Percentiles rank a stretch among this genome's conserved stretches.
Conservation (phyloP, 306 rosid genomes). For the Lathyrus sativus region DNA sequence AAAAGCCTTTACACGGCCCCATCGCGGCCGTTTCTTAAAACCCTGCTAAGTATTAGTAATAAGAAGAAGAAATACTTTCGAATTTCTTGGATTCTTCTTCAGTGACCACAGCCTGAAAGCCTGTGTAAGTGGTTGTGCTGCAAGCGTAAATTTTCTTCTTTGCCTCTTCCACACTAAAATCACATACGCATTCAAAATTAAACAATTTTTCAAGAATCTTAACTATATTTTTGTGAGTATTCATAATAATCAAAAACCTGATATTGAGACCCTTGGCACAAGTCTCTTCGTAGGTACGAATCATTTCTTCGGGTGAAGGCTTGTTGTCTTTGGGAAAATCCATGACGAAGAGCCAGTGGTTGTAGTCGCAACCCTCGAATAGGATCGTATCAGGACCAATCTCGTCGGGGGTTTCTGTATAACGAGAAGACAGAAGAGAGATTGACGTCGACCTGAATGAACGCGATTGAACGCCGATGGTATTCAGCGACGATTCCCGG, state of each 20-base stretch:
- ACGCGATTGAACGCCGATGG: slow-evolving; percentile 38
- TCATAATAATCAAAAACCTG: slow-evolving; percentile 44
- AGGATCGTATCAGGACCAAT: slow-evolving; percentile 68
- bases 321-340: slow-evolving; percentile 55
- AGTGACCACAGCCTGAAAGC: slow-evolving; percentile 81
- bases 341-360: slow-evolving; percentile 83
- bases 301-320: slow-evolving; percentile 62
- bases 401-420: slow-evolving; percentile 40
- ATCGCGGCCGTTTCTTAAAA: too few relatives aligned
- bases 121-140: slow-evolving; percentile 78
- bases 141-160: slow-evolving; percentile 85
- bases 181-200: slow-evolving; percentile 19
- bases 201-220: not conserved
- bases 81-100: slow-evolving; percentile 87
- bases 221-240: not conserved
- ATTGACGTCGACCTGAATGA: slow-evolving; percentile 45
- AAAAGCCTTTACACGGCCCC: too few relatives aligned
- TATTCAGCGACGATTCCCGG: not conserved
- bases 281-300: slow-evolving; percentile 65
- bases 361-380: slow-evolving; percentile 90
- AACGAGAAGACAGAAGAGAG: slow-evolving; percentile 49
- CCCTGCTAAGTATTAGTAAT: too few relatives aligned
- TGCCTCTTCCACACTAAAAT: slow-evolving; percentile 83
- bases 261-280: slow-evolving; percentile 77
- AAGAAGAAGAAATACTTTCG: slow-evolving; percentile 41